phyloP scores from a whole-genome alignment of 176 grass and related monocot genomes.

The Oryza brachyantha region DNA sequence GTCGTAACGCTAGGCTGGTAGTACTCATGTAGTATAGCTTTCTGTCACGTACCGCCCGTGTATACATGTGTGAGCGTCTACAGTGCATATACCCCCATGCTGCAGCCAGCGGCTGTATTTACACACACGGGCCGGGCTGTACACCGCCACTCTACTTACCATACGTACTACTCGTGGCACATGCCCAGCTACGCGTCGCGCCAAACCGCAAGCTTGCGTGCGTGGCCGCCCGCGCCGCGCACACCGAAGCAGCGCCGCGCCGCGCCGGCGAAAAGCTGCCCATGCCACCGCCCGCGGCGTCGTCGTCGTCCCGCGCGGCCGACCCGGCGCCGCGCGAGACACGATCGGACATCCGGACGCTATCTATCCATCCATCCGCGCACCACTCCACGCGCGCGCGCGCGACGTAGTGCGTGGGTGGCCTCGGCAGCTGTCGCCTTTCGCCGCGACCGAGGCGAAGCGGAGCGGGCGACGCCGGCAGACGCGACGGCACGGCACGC shows the following conservation, averaged over 20 bases:
- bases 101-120: neutral
- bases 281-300: too few relatives aligned
- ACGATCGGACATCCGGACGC: too few relatives aligned
- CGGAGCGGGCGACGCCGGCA: neutral
- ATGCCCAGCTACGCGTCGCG: neutral
- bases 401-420: neutral
- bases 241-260: neutral
- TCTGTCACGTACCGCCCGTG: neutral
- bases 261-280: neutral
- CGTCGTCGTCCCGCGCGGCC: too few relatives aligned
- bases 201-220: neutral
- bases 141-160: too few relatives aligned
- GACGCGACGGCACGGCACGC: conserved; percentile 7
- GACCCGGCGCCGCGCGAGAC: too few relatives aligned
- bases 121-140: too few relatives aligned
- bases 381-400: too few relatives aligned
- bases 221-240: neutral
- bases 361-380: neutral
- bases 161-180: too few relatives aligned
- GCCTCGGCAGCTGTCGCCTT: conserved; percentile 14
- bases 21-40: neutral
- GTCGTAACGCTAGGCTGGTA: neutral
- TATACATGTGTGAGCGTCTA: too few relatives aligned
- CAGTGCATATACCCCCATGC: neutral
- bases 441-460: conserved; percentile 11